Conservation (phyloP, 208 protist species). For the Willaertia magna region DNA sequence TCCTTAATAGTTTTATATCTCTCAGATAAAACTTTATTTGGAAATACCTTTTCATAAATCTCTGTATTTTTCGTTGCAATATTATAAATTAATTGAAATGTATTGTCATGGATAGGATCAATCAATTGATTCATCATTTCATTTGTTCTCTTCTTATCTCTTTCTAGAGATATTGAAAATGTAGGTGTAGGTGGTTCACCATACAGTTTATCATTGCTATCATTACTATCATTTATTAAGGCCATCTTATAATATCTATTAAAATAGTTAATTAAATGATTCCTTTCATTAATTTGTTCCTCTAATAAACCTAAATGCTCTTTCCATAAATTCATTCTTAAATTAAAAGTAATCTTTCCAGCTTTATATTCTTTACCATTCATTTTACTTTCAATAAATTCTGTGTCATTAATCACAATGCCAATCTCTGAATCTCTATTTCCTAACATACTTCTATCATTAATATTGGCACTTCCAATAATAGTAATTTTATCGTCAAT, state of each 20-base stretch:
- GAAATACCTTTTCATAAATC: not conserved
- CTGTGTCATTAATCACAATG: constrained; percentile 10
- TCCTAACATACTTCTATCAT: constrained; percentile 16
- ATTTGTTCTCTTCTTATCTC: not conserved
- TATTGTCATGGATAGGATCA: not conserved
- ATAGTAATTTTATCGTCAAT: constrained; percentile 15
- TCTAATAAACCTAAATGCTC: not conserved
- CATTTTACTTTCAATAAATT: not conserved
- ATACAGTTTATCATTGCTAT: not conserved
- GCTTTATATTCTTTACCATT: constrained; percentile 9
- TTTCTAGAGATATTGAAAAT: too few species aligned
- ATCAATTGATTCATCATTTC: not conserved
- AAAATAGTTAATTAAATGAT: too few species aligned
- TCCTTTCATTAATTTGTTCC: not conserved
- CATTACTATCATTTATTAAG: not conserved
- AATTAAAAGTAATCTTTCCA: constrained; percentile 7
- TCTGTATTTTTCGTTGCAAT: not conserved
- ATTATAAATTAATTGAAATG: not conserved
- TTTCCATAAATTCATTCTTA: not conserved
- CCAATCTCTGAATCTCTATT: constrained; percentile 19
- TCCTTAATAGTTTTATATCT: not conserved
- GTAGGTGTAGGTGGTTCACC: too few species aligned
- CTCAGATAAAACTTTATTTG: not conserved
- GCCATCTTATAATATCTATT: too few species aligned
- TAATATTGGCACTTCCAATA: constrained; percentile 20